Base-by-base conservation (phyloP, 1,139 yeast species). In the Suhomyces choctaworum region DNA sequence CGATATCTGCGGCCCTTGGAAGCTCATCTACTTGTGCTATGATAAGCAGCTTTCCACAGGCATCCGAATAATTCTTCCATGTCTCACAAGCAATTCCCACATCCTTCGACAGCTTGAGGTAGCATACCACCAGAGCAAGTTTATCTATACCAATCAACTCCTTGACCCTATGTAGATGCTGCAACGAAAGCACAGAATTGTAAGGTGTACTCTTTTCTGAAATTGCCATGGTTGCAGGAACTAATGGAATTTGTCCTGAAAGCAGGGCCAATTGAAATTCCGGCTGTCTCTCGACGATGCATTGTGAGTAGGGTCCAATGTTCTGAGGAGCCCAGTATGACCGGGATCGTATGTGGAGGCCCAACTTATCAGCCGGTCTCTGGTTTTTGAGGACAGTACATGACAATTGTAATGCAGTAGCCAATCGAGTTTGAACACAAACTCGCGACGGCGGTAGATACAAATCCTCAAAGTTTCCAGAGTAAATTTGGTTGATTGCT, bases 271-370 rank as follows among this genome's bases (percentile, higher is more conserved):
- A 49, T 25, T 66, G 59, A 38, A 56, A 54, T 20, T 73, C 70
- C 12, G 61, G 62, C 6, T 56, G 56, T 9, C 29, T 32, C 36
- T 70, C 75, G 32, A 78, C 65, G 9, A 81, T 76, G 1, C 92
- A 77, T 58, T 92, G 98, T 0, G 98, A 90, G 56, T 92, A 92
- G 0, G 98, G 98, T 0, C 98, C 98, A 37, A 92, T 92, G 49
- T 92, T 92, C 29, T 95, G 94, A 0, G 98, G 98, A 0, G 97
- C 97, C 98, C 98, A 92, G 56, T 83, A 89, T 19, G 96, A 88
- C 39, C 92, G 70, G 1, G 97, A 88, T 49, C 92, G 88, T 4
- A 92, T 87, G 54, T 92, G 97, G 16, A 92, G 65, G 0, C 97
- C 97, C 15, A 35, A 38, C 26, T 64, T 64, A 46, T 80, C 79